Conservation (phyloP, 1,284 basidiomycete species). For the Ustilago bromivora region DNA sequence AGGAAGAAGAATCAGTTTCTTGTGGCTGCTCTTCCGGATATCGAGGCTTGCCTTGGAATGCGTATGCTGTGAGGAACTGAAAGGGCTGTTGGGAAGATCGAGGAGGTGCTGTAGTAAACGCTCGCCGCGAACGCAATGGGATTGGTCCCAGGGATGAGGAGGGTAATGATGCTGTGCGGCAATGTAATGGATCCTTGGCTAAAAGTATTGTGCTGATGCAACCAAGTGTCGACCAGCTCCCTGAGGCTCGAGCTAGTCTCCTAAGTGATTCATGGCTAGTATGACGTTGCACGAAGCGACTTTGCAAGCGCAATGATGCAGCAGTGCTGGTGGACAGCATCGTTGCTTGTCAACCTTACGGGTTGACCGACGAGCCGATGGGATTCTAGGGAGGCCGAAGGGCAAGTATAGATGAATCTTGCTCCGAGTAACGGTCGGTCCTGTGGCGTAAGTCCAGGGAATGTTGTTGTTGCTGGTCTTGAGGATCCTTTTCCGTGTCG, state of each 20-base stretch:
- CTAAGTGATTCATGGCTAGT: conserved; percentile 1
- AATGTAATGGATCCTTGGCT: not conserved
- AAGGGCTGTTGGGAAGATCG: conserved; percentile 71
- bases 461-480: not conserved
- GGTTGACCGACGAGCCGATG: not conserved
- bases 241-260: not conserved
- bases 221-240: not conserved
- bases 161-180: not conserved
- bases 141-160: conserved; percentile 1
- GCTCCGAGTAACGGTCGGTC: too few species aligned
- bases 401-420: not conserved
- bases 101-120: conserved; percentile 27
- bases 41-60: conserved; percentile 81
- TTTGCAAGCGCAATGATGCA: conserved; percentile 16
- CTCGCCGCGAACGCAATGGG: conserved; percentile 6
- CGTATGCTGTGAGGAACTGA: conserved; percentile 79
- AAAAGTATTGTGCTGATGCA: conserved; percentile 10
- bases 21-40: conserved; percentile 48
- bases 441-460: too few species aligned
- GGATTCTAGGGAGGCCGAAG: not conserved
- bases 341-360: not conserved
- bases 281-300: conserved; percentile 9
- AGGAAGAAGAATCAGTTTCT: conserved; percentile 26
- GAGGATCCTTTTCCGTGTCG: not conserved
- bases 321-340: conserved; percentile 23